Base-by-base conservation (phyloP, 345 rosid genomes). In the Linum tenue region DNA sequence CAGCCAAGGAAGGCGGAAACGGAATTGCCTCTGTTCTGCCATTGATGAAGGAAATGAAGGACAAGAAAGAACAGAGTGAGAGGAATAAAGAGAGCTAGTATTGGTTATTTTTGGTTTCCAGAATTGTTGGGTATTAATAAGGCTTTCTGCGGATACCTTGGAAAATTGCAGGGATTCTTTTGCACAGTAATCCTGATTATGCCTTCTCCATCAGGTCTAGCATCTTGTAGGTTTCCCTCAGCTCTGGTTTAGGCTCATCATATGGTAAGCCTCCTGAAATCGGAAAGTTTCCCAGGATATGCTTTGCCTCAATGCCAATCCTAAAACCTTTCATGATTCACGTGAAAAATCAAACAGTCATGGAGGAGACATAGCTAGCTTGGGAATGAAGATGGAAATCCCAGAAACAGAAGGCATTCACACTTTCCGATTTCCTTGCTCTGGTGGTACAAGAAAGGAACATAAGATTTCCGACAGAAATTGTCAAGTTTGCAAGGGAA, bases 1-100 rank as follows among this genome's bases (percentile, higher is more conserved):
- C 31, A 77, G 72, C 92, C 92, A 87, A 37, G 92, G 89, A 55
- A 87, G 78, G 50, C 82, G 77, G 69, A 82, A 82, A 17, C 86
- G 84, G 60, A 82, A 78, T 63, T 62, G 81, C 69, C 83, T 75
- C 61, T 68, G 80, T 0, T 83, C 82, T 35, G 76, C 77, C 88
- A 84, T 83, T 9, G 67, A 3, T 74, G 62, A 55, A 42, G 36
- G 1, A 1, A n/a, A 63, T 43, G 8, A 65, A 36, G 35, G 35
- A 10, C 4, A 62, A 3, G 35, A 66, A 53, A 55, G 4, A n/a
- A 39, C 36, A 37, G 31, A 22, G 31, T 22, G 31, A 22, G 31
- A 22, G 31, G 31, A 22, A 22, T 22, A 22, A 0, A 22, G 31
- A 3, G 58, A 31, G 60, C 61, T 35, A 55, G 38, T 56, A 60